A percentile compares a stretch with the other conserved stretches of the same genome.
Evolutionary conservation across 495 filamentous ascomycete genomes (phyloP).

Genomic region (Hyaloscypha finlandica): DNA sequence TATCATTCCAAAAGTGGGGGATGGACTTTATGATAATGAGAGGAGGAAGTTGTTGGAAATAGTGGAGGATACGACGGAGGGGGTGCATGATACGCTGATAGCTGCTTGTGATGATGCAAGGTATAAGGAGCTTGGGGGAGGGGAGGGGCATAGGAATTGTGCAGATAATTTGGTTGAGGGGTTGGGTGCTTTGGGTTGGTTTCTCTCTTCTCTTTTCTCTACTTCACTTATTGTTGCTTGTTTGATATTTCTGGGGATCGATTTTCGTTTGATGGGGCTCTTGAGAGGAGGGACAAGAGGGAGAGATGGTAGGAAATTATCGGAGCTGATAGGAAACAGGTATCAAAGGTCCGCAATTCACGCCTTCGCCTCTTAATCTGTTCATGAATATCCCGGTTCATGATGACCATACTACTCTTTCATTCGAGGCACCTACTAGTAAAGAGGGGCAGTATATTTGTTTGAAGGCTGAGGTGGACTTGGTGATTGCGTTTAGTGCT

Average conservation of each 20-base stretch:
- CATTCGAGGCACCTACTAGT: slow-evolving; percentile 38
- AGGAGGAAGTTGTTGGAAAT: slow-evolving; percentile 41
- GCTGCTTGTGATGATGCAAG: slow-evolving; percentile 43
- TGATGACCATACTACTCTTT: slow-evolving; percentile 33
- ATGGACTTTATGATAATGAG: slow-evolving; percentile 38
- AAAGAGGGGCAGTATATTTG: slow-evolving; percentile 41
- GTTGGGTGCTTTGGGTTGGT: slow-evolving; percentile 28
- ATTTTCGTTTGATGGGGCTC: not conserved
- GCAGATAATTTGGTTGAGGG: slow-evolving; percentile 45
- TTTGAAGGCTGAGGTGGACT: slow-evolving; percentile 41
- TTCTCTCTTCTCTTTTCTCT: not conserved
- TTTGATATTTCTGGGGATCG: not conserved
- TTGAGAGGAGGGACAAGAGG: no score
- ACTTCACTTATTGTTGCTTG: not conserved
- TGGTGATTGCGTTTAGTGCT: slow-evolving; percentile 44
- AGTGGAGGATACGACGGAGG: slow-evolving; percentile 42
- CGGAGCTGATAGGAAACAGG: slow-evolving; percentile 19
- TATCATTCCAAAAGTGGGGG: slow-evolving; percentile 36
- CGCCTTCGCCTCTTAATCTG: slow-evolving; percentile 47
- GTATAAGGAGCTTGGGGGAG: slow-evolving; percentile 39
- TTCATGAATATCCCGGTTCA: slow-evolving; percentile 51
- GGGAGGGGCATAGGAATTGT: slow-evolving; percentile 44
- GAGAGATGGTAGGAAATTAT: not conserved
- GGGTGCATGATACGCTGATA: slow-evolving; percentile 46
- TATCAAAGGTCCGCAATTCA: slow-evolving; percentile 29